These are phyloP conservation scores for Diplodia corticola DNA, from an alignment of 2,329 filamentous ascomycete genomes.

Conservation along the genomic window DNA sequence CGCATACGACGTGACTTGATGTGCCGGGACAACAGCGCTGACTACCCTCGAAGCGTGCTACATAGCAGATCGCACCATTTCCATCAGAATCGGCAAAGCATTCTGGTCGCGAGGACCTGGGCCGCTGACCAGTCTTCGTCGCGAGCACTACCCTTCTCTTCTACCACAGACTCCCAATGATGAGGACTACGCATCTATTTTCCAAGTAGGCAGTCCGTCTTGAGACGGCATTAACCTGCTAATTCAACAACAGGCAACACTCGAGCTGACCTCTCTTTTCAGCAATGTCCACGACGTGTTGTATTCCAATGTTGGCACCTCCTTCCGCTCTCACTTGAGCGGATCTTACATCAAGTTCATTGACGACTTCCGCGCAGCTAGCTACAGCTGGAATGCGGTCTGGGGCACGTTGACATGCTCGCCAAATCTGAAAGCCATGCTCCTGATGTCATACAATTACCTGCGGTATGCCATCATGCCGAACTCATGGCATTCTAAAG, in stretches of 20 bases:
- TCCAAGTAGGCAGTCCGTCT: slow-evolving; percentile 47
- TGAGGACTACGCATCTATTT: slow-evolving; percentile 68
- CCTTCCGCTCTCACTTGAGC: slow-evolving; percentile 68
- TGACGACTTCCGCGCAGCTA: slow-evolving; percentile 69
- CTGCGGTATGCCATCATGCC: slow-evolving; percentile 45
- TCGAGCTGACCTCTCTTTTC: slow-evolving; percentile 71
- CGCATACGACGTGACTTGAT: not conserved
- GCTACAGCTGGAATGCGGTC: slow-evolving; percentile 69
- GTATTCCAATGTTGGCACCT: slow-evolving; percentile 69
- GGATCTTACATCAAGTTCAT: slow-evolving; percentile 75
- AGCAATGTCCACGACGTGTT: slow-evolving; percentile 73
- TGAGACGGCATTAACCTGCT: not conserved
- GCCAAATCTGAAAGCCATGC: slow-evolving; percentile 64
- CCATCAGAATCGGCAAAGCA: slow-evolving; percentile 68
- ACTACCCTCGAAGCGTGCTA: slow-evolving; percentile 55
- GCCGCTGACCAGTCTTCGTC: slow-evolving; percentile 63
- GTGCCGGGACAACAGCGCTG: not conserved
- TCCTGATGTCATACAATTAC: slow-evolving; percentile 72
- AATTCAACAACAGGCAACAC: slow-evolving; percentile 50
- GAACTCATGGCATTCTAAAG: not conserved
- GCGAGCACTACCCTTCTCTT: slow-evolving; percentile 68
- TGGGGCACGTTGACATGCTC: slow-evolving; percentile 56
- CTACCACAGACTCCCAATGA: slow-evolving; percentile 59
- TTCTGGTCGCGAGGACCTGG: slow-evolving; percentile 72
- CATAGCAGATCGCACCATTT: slow-evolving; percentile 67